Conservation (phyloP, 257 asterid genomes). For the Solanum okadae region DNA sequence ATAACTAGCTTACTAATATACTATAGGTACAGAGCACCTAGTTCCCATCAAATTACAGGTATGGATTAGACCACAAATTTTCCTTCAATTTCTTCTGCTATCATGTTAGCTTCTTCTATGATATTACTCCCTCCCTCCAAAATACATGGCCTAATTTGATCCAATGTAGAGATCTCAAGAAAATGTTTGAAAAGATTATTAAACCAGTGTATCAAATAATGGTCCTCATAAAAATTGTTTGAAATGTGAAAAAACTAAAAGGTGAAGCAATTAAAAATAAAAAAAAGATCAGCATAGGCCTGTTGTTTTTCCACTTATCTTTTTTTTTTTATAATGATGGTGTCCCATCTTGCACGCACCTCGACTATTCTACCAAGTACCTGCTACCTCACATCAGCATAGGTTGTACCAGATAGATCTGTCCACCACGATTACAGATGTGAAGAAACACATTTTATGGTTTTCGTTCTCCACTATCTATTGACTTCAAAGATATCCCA, state of each 20-base stretch:
- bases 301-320: background rate
- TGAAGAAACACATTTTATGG: background rate
- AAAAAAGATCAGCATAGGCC: background rate
- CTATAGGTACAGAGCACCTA: background rate
- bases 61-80: background rate
- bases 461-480: background rate
- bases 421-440: background rate
- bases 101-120: background rate
- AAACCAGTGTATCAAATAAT: background rate
- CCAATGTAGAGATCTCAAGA: background rate
- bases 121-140: background rate
- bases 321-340: background rate
- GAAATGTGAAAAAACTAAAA: background rate
- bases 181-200: background rate
- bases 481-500: background rate
- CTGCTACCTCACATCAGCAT: background rate
- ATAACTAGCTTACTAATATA: background rate
- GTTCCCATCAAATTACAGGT: background rate
- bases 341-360: background rate
- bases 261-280: background rate
- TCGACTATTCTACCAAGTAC: background rate
- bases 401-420: background rate
- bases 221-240: background rate
- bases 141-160: background rate
- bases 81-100: background rate